phyloP scores from a whole-genome alignment of 2,329 filamentous ascomycete species.

The Diaporthe sp. region DNA sequence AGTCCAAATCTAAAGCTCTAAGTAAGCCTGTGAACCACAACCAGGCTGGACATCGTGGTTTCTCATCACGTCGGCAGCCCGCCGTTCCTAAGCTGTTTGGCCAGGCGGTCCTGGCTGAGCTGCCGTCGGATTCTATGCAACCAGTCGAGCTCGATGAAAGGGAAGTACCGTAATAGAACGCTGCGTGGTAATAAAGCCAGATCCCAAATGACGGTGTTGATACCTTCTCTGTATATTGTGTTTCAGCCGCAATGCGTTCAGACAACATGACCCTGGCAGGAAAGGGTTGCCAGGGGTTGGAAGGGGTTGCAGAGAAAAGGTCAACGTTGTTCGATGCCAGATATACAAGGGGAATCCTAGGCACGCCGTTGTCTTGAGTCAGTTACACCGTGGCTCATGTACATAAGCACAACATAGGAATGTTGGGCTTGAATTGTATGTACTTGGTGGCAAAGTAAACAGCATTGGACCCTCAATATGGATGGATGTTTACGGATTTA shows the following conservation, averaged over 20 bases:
- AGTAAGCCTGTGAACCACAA: not conserved
- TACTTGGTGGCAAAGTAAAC: not conserved
- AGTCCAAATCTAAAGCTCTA: too few species aligned
- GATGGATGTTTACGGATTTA: not conserved
- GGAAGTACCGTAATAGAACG: too few species aligned
- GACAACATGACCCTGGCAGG: too few species aligned
- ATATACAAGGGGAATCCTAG: not conserved
- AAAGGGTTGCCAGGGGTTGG: not conserved
- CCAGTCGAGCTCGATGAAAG: not conserved
- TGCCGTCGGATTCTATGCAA: not conserved
- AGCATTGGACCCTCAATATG: not conserved
- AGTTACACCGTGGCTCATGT: not conserved
- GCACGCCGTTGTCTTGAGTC: too few species aligned
- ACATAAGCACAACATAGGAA: not conserved
- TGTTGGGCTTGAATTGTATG: too few species aligned
- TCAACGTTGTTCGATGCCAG: too few species aligned
- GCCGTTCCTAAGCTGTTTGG: not conserved
- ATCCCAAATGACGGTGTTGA: too few species aligned
- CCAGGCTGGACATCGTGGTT: not conserved
- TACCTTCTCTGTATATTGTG: too few species aligned
- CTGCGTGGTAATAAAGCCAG: too few species aligned
- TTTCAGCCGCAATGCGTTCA: too few species aligned
- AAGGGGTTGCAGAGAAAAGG: not conserved
- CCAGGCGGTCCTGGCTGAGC: too few species aligned
- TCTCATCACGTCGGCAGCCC: not conserved